Conservation (phyloP, 805 yeast species). For the Metschnikowia borealis region DNA sequence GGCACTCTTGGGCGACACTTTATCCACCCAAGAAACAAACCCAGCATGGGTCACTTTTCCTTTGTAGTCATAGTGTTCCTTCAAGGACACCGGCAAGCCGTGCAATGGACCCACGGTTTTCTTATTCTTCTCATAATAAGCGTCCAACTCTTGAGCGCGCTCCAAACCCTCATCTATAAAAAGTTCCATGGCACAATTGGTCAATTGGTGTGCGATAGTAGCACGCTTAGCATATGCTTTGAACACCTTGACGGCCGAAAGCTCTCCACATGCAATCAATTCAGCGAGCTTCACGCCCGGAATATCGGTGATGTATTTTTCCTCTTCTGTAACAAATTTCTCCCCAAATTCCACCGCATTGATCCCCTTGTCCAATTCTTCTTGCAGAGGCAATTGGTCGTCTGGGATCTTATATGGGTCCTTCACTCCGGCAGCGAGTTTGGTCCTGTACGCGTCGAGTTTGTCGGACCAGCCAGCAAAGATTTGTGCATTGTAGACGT, state of each 20-base stretch:
- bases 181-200: conserved; percentile 20
- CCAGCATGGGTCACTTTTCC: conserved; percentile 15
- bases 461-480: conserved; percentile 27
- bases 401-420: conserved; percentile 14
- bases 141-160: conserved; percentile 17
- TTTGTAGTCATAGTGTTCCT: conserved; percentile 16
- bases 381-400: conserved; percentile 12
- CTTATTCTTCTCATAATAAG: conserved; percentile 8
- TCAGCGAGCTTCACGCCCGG: conserved; percentile 14
- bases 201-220: conserved; percentile 18
- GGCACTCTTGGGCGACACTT: conserved; percentile 9
- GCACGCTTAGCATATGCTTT: conserved; percentile 18
- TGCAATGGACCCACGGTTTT: conserved; percentile 17
- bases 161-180: conserved; percentile 19
- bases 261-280: conserved; percentile 12
- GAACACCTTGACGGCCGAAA: conserved; percentile 13
- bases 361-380: conserved; percentile 15
- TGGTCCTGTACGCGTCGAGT: conserved; percentile 26
- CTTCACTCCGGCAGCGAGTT: conserved; percentile 20
- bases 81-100: conserved; percentile 18
- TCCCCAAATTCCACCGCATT: conserved; percentile 12
- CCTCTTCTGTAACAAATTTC: conserved; percentile 10
- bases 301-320: conserved; percentile 11
- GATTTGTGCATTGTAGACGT: conserved; percentile 8
- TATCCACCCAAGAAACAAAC: conserved; percentile 15